Evolutionary conservation across 1,139 yeast species (phyloP), one percentile per base, ranked within the genome.

Genomic region (Protomyces pachydermus): DNA sequence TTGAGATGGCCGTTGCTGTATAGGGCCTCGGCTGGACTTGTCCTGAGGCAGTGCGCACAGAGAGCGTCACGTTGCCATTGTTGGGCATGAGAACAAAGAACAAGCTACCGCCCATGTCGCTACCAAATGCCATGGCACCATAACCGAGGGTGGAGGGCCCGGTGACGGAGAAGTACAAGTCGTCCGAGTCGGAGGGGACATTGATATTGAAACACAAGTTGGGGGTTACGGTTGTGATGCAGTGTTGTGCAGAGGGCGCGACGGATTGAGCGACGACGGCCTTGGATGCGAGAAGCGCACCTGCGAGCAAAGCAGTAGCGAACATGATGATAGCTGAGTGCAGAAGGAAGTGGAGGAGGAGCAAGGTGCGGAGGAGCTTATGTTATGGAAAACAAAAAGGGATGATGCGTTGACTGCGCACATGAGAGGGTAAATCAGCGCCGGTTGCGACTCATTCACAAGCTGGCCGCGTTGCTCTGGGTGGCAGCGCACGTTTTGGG

Each of bases 11-110:
- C 28, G 56, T 52, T 9, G 56, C 56, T 10, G 39, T 52, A 16
- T 52, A 52, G 5, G 42, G 39, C 23, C 38, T 14, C 16, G 56
- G 56, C 42, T 25, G 34, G 16, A 34, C 39, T 14, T 52, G 25
- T n/a, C 56, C 56, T 8, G 42, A 16, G 14, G 56, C 45, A 34
- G n/a, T 52, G 8, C 56, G 39, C 25, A 52, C 56, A 14, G 56
- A 52, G 5, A 52, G n/a, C n/a, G 56, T 52, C 56, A 52, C 56
- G 25, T 52, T 52, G 56, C 38, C 34, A 9, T 32, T 32, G 28
- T 28, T 52, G 16, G 56, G 56, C 42, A 35, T 32, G 32, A 34
- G 38, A 32, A 52, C 37, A 10, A 52, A 52, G 42, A 25, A 52
- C 28, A 52, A 20, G 20, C 56, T 52, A 1, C 42, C 42, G 16